phyloP scores from a whole-genome alignment of 2,329 filamentous ascomycete genomes.

The Aspergillus tamarii region DNA sequence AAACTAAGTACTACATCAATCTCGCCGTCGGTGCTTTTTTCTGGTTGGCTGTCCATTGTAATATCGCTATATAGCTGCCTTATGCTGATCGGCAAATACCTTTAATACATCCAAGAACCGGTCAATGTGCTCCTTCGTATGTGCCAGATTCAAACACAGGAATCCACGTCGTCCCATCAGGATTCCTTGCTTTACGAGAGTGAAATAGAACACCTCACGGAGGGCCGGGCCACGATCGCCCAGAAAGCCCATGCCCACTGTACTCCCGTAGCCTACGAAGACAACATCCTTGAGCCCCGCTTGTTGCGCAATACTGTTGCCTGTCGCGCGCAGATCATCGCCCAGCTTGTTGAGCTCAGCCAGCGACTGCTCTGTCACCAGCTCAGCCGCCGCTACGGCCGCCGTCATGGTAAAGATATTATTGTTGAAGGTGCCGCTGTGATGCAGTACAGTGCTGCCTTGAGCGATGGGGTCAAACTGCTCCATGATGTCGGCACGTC shows the following conservation, averaged over 20 bases:
- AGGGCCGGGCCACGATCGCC: conserved; percentile 22
- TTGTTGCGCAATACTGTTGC: conserved; percentile 17
- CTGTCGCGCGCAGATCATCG: conserved; percentile 24
- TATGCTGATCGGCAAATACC: no score
- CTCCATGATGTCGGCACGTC: conserved; percentile 61
- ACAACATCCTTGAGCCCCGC: conserved; percentile 26
- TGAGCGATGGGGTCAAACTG: conserved; percentile 55
- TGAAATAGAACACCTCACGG: conserved; percentile 32
- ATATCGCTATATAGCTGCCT: no score
- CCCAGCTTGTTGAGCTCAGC: conserved; percentile 31
- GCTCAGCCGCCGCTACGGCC: conserved; percentile 45
- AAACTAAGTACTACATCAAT: no score
- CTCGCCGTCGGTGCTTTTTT: no score
- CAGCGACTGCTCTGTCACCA: conserved; percentile 26
- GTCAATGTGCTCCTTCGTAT: conserved; percentile 18
- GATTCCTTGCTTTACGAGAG: conserved; percentile 32
- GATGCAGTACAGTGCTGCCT: conserved; percentile 43
- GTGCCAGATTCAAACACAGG: conserved; percentile 33
- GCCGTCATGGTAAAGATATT: conserved; percentile 65
- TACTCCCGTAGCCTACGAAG: conserved; percentile 35
- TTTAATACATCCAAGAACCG: not conserved
- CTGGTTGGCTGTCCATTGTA: no score
- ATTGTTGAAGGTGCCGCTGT: conserved; percentile 71
- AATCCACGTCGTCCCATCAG: conserved; percentile 36
- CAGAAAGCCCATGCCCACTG: conserved; percentile 33